Evolutionary conservation across 2,329 filamentous ascomycete species (phyloP), one percentile per base, ranked within the genome.

Genomic region (Clonostachys byssicola): DNA sequence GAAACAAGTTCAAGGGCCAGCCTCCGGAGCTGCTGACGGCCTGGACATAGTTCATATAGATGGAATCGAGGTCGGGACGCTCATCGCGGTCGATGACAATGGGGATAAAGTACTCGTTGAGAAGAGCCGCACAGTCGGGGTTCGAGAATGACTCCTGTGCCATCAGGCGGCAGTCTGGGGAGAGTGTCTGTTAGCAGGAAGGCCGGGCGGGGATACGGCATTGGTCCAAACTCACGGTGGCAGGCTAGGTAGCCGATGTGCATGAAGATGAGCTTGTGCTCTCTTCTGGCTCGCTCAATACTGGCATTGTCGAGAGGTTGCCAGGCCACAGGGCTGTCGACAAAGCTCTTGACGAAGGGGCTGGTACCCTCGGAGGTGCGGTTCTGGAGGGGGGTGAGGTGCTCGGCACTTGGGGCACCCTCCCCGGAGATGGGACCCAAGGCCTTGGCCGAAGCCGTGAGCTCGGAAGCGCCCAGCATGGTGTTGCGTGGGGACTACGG

Each of bases 41-140:
- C 64, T 96, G 91, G 39, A 96, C 86, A 65, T 96, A 99, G 71
- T 96, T 96, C 90, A 96, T 96, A 66, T 97, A 97, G 54, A 97
- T 92, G 51, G 88, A 85, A 61, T 99, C 94, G 53, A 97, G 83
- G 61, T 97, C 92, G 9, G 92, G 92, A 23, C 92, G 84, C 67
- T 96, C 90, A 67, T 99, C 94, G 50, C 92, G 83, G 66, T 99
- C 94, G 59, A 97, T 81, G 57, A 96, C 88, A 63, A 97, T 84
- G 5, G 94, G 92, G 41, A 99, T 83, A 65, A 97, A 99, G 48
- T 83, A 81, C 51, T 85, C 76, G 71, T 97, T 99, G 35, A 99
- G 77, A 48, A 96, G 76, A 20, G 81, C 71, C 14, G 94, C 91
- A 51, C 96, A 85, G 52, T 90, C 83, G 3, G 81, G 73, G 55